Evolutionary conservation across 139 green algal genomes (phyloP), one percentile per base, ranked within the genome.

Genomic region (Chlorella vulgaris): DNA sequence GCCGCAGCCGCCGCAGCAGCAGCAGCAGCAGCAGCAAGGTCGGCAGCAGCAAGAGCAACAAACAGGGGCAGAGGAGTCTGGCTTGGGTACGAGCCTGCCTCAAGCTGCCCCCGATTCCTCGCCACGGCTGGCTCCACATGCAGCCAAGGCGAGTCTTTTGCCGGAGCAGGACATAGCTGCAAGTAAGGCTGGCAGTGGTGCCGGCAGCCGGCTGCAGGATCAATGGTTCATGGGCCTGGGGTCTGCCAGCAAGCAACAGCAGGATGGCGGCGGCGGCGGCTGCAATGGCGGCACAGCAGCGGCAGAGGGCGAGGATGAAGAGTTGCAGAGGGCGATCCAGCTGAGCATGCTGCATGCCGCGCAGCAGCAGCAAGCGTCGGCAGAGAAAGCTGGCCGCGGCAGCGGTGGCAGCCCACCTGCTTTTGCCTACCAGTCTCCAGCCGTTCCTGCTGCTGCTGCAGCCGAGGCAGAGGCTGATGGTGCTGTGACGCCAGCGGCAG

Each of bases 241-340:
- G 42, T 2, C n/a, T 7, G 28, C 39, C 4, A 3, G 33, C 2
- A 2, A 29, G 22, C 21, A 31, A 29, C 71, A 67, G 51, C 22
- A 4, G 8, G 33, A 33, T 33, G 51, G 61, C 80, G 15, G 69
- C 42, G 33, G 19, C 7, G 65, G 61, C 47, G 55, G 24, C 50
- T 63, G 47, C 40, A 53, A 40, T 33, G 36, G 7, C 28, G 29
- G 2, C 22, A 40, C 24, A 8, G 47, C 43, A 0, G 36, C 50
- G 39, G 76, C 36, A 1, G 42, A 80, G 36, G 40, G 24, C 4
- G 83, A 86, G 29, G 83, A 81, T 13, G 75, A 84, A 10, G 60
- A 84, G 69, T 50, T 86, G 43, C 35, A 42, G 55, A n/a, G 31
- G 0, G 83, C 38, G 5, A 63, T 86, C 3, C 55, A 69, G 22